These are phyloP conservation scores for Talaromyces sp. DNA, from an alignment of 2,329 filamentous ascomycete genomes.

Conservation along the genomic window DNA sequence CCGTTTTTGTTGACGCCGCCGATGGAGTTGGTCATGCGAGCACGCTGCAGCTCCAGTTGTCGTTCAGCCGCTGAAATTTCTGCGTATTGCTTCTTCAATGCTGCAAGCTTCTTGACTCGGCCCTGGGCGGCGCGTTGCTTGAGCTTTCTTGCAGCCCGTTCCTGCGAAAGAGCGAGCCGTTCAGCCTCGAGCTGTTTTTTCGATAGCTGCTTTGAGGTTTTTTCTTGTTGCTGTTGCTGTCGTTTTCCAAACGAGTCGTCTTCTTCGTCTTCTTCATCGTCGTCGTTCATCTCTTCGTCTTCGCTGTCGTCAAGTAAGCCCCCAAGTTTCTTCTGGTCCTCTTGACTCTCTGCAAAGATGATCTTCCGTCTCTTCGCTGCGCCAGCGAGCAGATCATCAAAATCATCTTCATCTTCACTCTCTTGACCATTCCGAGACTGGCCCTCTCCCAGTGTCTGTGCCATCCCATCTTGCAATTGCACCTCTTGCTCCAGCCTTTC, in stretches of 20 bases:
- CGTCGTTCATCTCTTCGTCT: constrained; percentile 16
- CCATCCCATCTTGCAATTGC: constrained; percentile 34
- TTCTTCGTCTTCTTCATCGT: constrained; percentile 18
- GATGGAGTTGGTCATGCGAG: constrained; percentile 54
- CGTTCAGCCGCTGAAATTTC: constrained; percentile 51
- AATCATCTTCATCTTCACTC: constrained; percentile 17
- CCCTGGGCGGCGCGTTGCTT: constrained; percentile 45
- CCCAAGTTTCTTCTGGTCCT: constrained; percentile 26
- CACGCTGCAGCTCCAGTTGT: constrained; percentile 54
- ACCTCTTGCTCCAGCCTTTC: constrained; percentile 44
- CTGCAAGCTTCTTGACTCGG: constrained; percentile 45
- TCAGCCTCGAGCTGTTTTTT: constrained; percentile 41
- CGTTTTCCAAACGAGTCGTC: constrained; percentile 15
- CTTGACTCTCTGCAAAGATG: constrained; percentile 35
- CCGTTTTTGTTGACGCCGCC: constrained; percentile 60
- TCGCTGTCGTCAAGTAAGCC: constrained; percentile 9
- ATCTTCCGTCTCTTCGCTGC: constrained; percentile 19
- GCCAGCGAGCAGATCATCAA: constrained; percentile 15
- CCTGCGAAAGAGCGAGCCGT: constrained; percentile 31
- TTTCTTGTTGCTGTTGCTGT: constrained; percentile 13
- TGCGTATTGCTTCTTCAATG: constrained; percentile 48
- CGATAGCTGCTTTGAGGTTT: constrained; percentile 26
- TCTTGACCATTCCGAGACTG: constrained; percentile 11
- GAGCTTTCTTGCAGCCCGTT: constrained; percentile 37
- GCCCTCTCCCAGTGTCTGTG: constrained; percentile 17